Evolutionary conservation across 139 green algal genomes (phyloP).

Genomic region (Pleodorina starrii): DNA sequence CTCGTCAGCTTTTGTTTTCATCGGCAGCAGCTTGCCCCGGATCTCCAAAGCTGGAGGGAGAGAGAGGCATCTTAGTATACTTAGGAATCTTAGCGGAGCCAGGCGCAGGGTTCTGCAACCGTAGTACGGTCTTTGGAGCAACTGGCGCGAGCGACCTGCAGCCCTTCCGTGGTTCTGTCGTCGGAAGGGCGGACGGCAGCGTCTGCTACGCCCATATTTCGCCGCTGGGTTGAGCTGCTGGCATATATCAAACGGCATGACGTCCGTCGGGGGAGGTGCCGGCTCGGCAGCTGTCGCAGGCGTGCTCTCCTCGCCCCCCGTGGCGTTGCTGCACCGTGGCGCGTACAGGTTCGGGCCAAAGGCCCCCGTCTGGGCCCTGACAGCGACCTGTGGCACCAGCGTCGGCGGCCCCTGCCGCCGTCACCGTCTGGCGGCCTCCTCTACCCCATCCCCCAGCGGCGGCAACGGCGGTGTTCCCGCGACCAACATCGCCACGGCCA

Average conservation of each 20-base stretch:
- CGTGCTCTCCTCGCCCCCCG: background rate
- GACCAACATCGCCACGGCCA: background rate
- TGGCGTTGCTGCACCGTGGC: background rate
- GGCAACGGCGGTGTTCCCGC: background rate
- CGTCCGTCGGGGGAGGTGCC: background rate
- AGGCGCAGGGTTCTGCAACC: background rate
- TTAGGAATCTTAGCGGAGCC: background rate
- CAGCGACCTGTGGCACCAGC: background rate
- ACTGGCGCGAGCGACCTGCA: background rate
- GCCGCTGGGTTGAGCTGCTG: too few relatives aligned
- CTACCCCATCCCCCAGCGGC: background rate
- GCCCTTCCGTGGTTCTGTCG: background rate
- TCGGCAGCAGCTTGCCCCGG: background rate
- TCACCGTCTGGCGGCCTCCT: background rate
- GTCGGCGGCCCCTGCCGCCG: background rate
- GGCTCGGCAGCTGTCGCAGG: background rate
- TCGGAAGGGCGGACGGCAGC: background rate
- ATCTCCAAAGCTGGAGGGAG: background rate
- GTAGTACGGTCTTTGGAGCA: background rate
- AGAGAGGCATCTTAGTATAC: background rate
- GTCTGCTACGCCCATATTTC: background rate
- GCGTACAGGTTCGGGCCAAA: background rate
- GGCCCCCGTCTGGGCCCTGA: background rate
- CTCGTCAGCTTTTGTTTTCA: background rate
- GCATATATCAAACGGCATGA: background rate